These are phyloP conservation scores for Psilocybe sp. DNA, from an alignment of 768 basidiomycete species.

Conservation along the genomic window DNA sequence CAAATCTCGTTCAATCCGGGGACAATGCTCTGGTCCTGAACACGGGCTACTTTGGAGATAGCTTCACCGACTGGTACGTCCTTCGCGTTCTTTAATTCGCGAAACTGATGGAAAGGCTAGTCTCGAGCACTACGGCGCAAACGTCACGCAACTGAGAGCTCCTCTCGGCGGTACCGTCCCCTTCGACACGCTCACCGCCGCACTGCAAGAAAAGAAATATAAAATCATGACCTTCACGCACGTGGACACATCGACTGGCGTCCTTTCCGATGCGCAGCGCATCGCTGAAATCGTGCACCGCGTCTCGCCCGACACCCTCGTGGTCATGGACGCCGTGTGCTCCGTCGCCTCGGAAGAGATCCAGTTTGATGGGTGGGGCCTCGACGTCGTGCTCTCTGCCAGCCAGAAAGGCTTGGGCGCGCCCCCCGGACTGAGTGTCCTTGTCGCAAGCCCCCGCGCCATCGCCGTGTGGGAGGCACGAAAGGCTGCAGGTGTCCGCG, in stretches of 20 bases:
- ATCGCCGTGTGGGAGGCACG: constrained; percentile 42
- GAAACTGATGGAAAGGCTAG: constrained; percentile 31
- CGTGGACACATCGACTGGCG: constrained; percentile 91
- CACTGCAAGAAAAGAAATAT: constrained; percentile 77
- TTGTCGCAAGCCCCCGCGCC: constrained; percentile 72
- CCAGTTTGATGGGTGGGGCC: constrained; percentile 81
- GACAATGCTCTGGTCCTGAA: constrained; percentile 82
- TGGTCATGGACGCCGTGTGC: constrained; percentile 85
- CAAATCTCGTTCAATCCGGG: constrained; percentile 84
- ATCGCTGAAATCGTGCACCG: constrained; percentile 64
- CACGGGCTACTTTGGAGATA: constrained; percentile 93
- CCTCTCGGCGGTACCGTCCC: constrained; percentile 77
- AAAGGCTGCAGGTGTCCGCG: constrained; percentile 13
- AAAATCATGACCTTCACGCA: constrained; percentile 93
- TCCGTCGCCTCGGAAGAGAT: constrained; percentile 92
- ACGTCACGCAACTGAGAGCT: constrained; percentile 81
- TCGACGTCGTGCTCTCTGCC: constrained; percentile 79
- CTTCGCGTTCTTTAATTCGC: not conserved
- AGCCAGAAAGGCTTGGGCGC: constrained; percentile 86
- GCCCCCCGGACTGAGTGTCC: constrained; percentile 82
- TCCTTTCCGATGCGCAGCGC: constrained; percentile 79
- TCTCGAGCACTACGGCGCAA: constrained; percentile 84
- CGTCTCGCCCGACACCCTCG: constrained; percentile 80
- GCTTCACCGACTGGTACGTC: constrained; percentile 80
- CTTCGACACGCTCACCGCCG: constrained; percentile 56